Evolutionary conservation across 1,284 basidiomycete genomes (phyloP), one percentile per base, ranked within the genome.

Genomic region (Bjerkandera adusta): DNA sequence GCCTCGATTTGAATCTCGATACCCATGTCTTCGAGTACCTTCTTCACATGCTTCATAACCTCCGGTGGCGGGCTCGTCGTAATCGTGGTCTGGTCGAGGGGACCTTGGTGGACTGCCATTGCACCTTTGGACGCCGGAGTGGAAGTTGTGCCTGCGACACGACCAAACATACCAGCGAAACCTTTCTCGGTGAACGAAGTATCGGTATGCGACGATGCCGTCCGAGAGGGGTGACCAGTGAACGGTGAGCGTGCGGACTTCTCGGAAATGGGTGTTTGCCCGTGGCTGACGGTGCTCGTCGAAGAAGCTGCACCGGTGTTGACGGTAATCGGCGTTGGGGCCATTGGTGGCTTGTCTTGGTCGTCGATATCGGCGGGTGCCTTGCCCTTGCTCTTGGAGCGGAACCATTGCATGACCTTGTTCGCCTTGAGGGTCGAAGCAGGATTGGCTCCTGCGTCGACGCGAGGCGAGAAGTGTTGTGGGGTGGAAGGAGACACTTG

Each of bases 31-130:
- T 85, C 78, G 47, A 99, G 73, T 13, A 94, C 88, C 49, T 76
- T 74, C 56, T 80, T 76, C 27, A 98, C 81, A 62, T 94, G 89
- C 50, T 76, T 79, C 73, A 99, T 91, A 35, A 98, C 92, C 53
- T 92, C 88, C 5, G 83, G 78, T 11, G 96, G 95, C 12, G 84
- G 73, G 15, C 83, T 79, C 5, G 87, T 91, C 7, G 95, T 97
- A 53, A 98, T 81, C 32, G 88, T 96, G 18, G 86, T 86, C 61
- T 92, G 89, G 66, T 98, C 96, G 22, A 99, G 89, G 1, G 95
- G 86, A 55, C 96, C 95, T 54, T 91, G 87, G 62, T 98, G 96
- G 34, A 90, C 79, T 12, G 91, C 83, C 43, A 98, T 71, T 46
- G 80, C 81, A 29, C 75, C 74, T 52, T 82, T 83, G 49, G 57